Evolutionary conservation across 2,329 filamentous ascomycete genomes (phyloP).

Genomic region (Gliomastix tumulicola): DNA sequence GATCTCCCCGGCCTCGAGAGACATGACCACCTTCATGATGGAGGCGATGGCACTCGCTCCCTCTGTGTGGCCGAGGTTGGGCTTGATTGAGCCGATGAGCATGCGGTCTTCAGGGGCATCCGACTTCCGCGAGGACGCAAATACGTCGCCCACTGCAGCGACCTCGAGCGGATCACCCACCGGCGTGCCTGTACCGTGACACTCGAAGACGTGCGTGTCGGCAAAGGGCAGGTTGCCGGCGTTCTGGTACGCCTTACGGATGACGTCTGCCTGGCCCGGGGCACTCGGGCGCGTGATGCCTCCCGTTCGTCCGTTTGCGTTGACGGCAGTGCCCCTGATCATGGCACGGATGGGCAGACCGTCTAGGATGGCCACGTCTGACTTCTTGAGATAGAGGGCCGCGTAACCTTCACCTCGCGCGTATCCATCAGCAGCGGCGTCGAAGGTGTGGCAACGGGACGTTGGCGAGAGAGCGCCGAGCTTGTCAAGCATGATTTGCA

Average conservation of each 20-base stretch:
- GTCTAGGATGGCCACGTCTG: conserved; percentile 42
- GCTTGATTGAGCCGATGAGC: conserved; percentile 28
- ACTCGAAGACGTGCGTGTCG: conserved; percentile 18
- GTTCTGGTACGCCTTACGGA: conserved; percentile 14
- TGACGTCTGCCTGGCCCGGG: conserved; percentile 29
- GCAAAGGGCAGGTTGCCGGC: conserved; percentile 14
- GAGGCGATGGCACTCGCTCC: conserved; percentile 16
- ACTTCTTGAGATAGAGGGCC: conserved; percentile 44
- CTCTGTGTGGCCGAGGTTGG: conserved; percentile 17
- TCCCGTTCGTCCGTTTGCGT: conserved; percentile 39
- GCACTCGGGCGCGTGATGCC: conserved; percentile 46
- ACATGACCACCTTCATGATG: conserved; percentile 16
- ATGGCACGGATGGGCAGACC: conserved; percentile 43
- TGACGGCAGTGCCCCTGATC: conserved; percentile 38
- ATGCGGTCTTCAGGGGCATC: conserved; percentile 10
- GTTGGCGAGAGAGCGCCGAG: conserved; percentile 19
- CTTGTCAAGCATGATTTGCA: conserved; percentile 13
- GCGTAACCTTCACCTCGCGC: conserved; percentile 50
- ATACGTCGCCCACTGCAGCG: conserved; percentile 22
- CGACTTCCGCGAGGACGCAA: conserved; percentile 7
- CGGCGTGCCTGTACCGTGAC: conserved; percentile 19
- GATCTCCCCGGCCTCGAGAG: conserved; percentile 16
- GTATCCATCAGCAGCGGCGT: conserved; percentile 40
- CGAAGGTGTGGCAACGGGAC: conserved; percentile 36
- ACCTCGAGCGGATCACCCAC: conserved; percentile 19